These are phyloP conservation scores for Eragrostis tef DNA, from an alignment of 202 grass and related monocot genomes.

Conservation along the genomic window DNA sequence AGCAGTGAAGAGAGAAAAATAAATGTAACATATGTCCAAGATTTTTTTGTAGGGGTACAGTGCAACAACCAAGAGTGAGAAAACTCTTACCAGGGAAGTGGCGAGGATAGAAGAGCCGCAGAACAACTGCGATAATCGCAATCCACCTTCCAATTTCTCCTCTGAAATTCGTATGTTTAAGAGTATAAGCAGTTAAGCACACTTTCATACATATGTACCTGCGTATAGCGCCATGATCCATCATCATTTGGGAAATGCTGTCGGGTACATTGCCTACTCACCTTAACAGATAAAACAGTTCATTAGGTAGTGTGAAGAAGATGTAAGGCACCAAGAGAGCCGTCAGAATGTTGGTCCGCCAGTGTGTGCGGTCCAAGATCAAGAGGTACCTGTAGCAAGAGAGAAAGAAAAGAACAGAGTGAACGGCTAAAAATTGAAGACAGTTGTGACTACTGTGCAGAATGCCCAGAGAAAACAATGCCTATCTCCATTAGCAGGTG, in stretches of 20 bases:
- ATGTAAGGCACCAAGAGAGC: constrained; percentile 84
- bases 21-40: too few relatives aligned
- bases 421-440: background rate
- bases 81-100: constrained; percentile 62
- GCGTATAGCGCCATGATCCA: too few relatives aligned
- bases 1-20: background rate
- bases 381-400: constrained; percentile 67
- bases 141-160: constrained; percentile 84
- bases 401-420: background rate
- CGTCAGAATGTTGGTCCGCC: constrained; percentile 90
- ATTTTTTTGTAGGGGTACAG: too few relatives aligned
- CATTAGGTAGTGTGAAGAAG: constrained; percentile 71
- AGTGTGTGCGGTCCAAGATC: constrained; percentile 78
- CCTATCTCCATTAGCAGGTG: too few relatives aligned
- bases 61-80: too few relatives aligned
- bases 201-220: too few relatives aligned
- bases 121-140: constrained; percentile 58
- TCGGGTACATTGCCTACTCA: constrained; percentile 37
- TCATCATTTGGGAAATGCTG: background rate
- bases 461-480: background rate
- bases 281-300: constrained; percentile 72
- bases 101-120: constrained; percentile 77
- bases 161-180: constrained; percentile 50
- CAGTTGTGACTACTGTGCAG: too few relatives aligned
- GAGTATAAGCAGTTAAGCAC: too few relatives aligned